A percentile compares a stretch with the other conserved stretches of the same genome.
These are phyloP conservation scores for Sporothrix mexicana DNA, from an alignment of 2,329 filamentous ascomycete species.

Conservation along the genomic window DNA sequence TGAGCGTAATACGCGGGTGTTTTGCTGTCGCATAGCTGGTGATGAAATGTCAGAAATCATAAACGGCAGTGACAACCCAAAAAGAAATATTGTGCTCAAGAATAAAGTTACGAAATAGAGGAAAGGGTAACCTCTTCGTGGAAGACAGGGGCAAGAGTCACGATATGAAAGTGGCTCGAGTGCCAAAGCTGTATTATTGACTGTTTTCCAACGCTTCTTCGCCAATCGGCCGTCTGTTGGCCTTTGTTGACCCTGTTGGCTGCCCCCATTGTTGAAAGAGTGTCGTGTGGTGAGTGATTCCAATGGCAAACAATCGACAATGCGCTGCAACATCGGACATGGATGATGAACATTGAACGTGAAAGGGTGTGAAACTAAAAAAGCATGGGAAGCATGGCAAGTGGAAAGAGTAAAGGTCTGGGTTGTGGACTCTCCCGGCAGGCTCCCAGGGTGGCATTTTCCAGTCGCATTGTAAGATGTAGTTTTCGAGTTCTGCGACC, in stretches of 20 bases:
- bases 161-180: neutral
- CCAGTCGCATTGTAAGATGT: neutral
- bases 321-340: constrained; percentile 15
- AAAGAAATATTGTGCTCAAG: too few relatives aligned
- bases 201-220: neutral
- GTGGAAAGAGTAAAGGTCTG: neutral
- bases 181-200: neutral
- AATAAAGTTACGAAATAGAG: constrained; percentile 3
- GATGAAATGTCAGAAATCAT: too few relatives aligned
- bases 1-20: neutral
- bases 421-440: neutral
- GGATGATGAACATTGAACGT: neutral
- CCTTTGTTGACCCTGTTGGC: neutral
- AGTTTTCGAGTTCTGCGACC: neutral
- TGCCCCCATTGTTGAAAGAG: neutral
- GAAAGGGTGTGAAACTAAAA: neutral
- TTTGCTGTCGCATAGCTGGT: too few relatives aligned
- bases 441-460: constrained; percentile 5
- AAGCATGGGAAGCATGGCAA: too few relatives aligned
- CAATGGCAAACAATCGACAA: constrained; percentile 15
- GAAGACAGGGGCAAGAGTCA: neutral
- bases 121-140: constrained; percentile 21
- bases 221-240: constrained; percentile 4
- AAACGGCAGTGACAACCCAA: neutral
- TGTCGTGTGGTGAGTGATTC: neutral